These are phyloP conservation scores for Osmanthus fragrans DNA, from an alignment of 257 asterid species.

Conservation along the genomic window DNA sequence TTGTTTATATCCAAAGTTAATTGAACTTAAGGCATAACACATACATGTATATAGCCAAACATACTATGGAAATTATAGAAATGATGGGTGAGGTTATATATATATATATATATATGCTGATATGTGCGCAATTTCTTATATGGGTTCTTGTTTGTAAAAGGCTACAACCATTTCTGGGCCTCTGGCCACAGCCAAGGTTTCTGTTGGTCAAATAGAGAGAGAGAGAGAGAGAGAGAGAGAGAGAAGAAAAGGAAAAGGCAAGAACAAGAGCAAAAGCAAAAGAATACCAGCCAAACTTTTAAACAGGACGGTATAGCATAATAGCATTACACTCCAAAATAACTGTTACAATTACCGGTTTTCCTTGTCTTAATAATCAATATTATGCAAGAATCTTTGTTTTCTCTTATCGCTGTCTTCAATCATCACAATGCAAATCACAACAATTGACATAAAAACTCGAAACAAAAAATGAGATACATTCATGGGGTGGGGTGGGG, in stretches of 20 bases:
- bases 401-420: not conserved
- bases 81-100: no score
- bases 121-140: no score
- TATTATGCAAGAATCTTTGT: not conserved
- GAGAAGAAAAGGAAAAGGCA: not conserved
- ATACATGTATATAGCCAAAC: no score
- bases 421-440: constrained; percentile 14
- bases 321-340: constrained; percentile 12
- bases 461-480: constrained; percentile 5
- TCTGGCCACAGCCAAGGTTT: not conserved
- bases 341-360: not conserved
- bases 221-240: not conserved
- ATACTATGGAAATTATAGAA: no score
- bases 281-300: not conserved
- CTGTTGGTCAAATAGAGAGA: no score
- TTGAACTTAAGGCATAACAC: no score
- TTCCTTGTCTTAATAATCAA: not conserved
- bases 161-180: not conserved
- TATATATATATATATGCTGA: no score
- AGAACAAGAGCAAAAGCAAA: not conserved
- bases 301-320: not conserved
- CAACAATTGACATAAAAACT: not conserved
- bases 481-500: not conserved
- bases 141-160: not conserved
- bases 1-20: no score